Conservation (phyloP, 2,329 filamentous ascomycete genomes). For the Fusarium redolens region DNA sequence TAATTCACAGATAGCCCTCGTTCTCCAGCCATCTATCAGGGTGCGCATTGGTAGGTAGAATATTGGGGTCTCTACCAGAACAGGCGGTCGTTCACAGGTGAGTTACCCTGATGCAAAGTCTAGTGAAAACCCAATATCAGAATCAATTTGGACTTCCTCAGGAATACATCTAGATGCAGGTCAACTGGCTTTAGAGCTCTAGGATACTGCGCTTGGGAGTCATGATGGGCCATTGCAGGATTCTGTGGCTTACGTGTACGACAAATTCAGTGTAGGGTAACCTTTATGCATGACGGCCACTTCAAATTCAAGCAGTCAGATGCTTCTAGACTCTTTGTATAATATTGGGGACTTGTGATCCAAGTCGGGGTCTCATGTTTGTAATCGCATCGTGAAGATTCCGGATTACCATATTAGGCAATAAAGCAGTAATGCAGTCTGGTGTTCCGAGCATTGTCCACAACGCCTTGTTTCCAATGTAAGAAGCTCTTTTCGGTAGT, state of each 20-base stretch:
- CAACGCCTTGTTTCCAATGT: neutral
- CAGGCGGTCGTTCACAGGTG: neutral
- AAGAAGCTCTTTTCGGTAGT: neutral
- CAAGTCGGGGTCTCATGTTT: neutral
- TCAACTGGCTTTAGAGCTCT: neutral
- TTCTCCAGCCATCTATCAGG: neutral
- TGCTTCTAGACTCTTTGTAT: slow-evolving; percentile 13
- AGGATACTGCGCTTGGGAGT: neutral
- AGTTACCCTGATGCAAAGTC: neutral
- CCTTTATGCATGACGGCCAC: neutral
- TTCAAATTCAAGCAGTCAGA: neutral
- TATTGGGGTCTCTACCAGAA: neutral
- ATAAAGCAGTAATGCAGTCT: neutral
- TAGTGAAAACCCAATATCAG: neutral
- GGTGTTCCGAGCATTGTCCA: neutral
- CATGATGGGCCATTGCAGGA: neutral
- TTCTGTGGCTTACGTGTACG: slow-evolving; percentile 1
- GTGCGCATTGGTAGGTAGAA: neutral
- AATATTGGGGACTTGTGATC: neutral
- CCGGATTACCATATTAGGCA: slow-evolving; percentile 37
- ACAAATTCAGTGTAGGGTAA: neutral
- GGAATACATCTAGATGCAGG: neutral
- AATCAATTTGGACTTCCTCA: neutral
- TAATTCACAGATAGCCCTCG: neutral
- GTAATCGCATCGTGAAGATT: neutral